Evolutionary conservation across 83 land plant species (phyloP).

Genomic region (Thuja plicata): DNA sequence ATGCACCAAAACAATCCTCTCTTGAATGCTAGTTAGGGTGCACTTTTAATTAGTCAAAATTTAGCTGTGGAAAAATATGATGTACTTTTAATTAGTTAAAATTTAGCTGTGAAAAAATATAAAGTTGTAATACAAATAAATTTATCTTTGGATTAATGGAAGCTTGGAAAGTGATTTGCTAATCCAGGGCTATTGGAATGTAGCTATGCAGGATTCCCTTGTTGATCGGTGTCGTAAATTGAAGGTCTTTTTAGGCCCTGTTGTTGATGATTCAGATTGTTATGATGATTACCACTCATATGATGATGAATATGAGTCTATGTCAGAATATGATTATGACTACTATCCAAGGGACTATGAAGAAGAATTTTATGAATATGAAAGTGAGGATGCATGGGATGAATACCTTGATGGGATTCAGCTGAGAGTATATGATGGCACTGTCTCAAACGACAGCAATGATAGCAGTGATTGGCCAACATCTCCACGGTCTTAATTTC

Average conservation of each 20-base stretch:
- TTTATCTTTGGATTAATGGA: conserved; percentile 39
- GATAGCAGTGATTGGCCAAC: conserved; percentile 49
- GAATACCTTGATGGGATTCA: conserved; percentile 39
- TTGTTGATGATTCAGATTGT: conserved; percentile 40
- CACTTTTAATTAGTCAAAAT: too few species aligned
- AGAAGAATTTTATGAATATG: conserved; percentile 17
- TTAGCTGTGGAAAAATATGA: too few species aligned
- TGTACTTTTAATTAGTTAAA: too few species aligned
- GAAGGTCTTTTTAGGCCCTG: conserved; percentile 50
- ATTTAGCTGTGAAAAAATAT: too few species aligned
- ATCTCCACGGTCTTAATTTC: conserved; percentile 28
- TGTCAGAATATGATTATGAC: conserved; percentile 8
- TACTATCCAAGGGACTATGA: conserved; percentile 8
- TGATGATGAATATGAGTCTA: conserved; percentile 32
- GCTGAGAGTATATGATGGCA: conserved; percentile 53
- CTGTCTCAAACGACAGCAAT: conserved; percentile 30
- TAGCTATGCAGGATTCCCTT: conserved; percentile 52
- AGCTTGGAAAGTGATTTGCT: conserved; percentile 47
- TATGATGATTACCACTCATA: conserved; percentile 34
- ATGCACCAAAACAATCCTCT: too few species aligned
- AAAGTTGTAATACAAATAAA: too few species aligned
- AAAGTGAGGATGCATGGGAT: conserved; percentile 32
- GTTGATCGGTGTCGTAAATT: conserved; percentile 31
- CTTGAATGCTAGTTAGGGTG: too few species aligned
- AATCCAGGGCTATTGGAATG: conserved; percentile 79